phyloP scores from a whole-genome alignment of 169 alveolate genomes.

The Plasmodium billcollinsi region DNA sequence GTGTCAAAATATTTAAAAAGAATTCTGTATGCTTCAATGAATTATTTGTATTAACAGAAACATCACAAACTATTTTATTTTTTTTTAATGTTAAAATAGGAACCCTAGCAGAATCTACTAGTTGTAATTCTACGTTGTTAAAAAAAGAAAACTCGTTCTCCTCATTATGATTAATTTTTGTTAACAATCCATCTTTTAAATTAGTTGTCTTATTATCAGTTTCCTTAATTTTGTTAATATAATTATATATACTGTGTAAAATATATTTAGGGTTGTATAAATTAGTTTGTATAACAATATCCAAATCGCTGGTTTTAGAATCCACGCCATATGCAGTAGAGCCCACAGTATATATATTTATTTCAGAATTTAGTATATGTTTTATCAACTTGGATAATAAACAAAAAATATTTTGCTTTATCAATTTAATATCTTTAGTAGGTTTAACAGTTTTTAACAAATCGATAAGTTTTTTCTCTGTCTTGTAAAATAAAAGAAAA shows the following conservation, averaged over 20 bases:
- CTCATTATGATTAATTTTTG: background rate
- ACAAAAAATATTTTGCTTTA: slow-evolving; percentile 28
- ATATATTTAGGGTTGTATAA: slow-evolving; percentile 78
- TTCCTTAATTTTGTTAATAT: slow-evolving; percentile 75
- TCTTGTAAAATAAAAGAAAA: slow-evolving; percentile 3
- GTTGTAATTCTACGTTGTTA: slow-evolving; percentile 80
- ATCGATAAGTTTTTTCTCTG: slow-evolving; percentile 31
- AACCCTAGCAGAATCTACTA: slow-evolving; percentile 92
- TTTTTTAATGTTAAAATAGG: slow-evolving; percentile 89
- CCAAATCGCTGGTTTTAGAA: slow-evolving; percentile 85
- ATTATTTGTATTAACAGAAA: slow-evolving; percentile 90
- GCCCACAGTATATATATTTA: slow-evolving; percentile 83
- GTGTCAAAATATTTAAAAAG: slow-evolving; percentile 84
- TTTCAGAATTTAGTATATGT: slow-evolving; percentile 79
- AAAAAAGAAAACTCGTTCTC: slow-evolving; percentile 15
- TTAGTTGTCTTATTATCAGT: background rate
- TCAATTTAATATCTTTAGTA: slow-evolving; percentile 45
- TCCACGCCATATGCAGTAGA: slow-evolving; percentile 89
- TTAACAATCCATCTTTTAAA: background rate
- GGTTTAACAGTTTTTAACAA: slow-evolving; percentile 64
- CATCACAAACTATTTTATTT: slow-evolving; percentile 89
- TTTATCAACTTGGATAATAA: slow-evolving; percentile 66
- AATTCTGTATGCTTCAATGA: slow-evolving; percentile 90
- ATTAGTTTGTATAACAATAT: slow-evolving; percentile 82
- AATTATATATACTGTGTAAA: slow-evolving; percentile 79